Evolutionary conservation across 805 yeast species (phyloP), one percentile per base, ranked within the genome.

Genomic region (Candida boleticola): DNA sequence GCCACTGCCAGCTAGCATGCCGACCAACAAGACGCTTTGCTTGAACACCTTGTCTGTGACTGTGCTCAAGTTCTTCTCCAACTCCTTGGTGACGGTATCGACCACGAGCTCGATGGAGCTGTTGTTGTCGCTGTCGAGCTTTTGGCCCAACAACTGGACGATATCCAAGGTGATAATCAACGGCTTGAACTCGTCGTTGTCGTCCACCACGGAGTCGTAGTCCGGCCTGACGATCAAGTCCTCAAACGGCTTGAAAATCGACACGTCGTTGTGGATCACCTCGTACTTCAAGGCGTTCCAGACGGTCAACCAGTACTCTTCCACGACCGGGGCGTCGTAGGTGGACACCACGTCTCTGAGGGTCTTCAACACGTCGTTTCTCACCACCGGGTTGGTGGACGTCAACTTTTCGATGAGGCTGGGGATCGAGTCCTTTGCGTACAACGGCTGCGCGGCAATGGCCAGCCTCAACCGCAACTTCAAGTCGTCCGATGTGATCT

Each of bases 281-380:
- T 92, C 97, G 58, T 79, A 89, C 58, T 92, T 92, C 40, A 92
- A 66, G 0, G 96, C 87, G 51, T 86, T 85, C 96, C 96, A 93
- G 3, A 92, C 56, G 1, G 83, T 76, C 5, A 76, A 57, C 90
- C 96, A 90, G 56, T 79, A 74, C 9, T 72, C 73, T 23, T 73
- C 64, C 7, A 85, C 60, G 0, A 79, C 69, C 4, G 68, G 71
- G 0, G 61, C 52, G 0, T 77, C 68, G 54, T 84, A 87, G 4
- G 60, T 63, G 11, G 68, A 60, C 6, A 87, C 63, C 48, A 93
- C 83, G 1, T 64, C 63, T 5, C 70, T 58, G 19, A 93, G 60
- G 0, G 96, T 81, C 29, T 66, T 59, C 29, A 92, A 64, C 0
- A 88, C 82, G 55, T 93, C 98, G 38, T 76, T 66, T 54, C 92